These are phyloP conservation scores for Tuber aestivum DNA, from an alignment of 495 filamentous ascomycete genomes.

Conservation along the genomic window DNA sequence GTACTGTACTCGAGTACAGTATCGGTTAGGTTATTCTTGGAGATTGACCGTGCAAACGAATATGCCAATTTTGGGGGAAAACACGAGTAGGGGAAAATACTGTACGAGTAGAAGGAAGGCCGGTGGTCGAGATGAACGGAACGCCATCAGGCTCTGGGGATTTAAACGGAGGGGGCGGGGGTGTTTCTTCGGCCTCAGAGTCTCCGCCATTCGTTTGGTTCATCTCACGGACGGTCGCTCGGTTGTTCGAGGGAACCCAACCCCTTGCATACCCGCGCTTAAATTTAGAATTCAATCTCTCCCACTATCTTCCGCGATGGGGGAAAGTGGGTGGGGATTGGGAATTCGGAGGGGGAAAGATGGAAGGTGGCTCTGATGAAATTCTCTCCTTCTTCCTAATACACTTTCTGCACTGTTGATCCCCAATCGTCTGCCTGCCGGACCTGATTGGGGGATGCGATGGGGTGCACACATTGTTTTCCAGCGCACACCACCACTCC, in stretches of 20 bases:
- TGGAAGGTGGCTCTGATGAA: not conserved
- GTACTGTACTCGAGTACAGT: no score
- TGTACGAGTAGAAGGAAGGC: no score
- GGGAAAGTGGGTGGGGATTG: not conserved
- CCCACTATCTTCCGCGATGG: not conserved
- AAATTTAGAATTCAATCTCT: not conserved
- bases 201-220: not conserved
- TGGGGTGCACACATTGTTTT: not conserved
- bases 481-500: not conserved
- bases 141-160: not conserved
- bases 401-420: not conserved
- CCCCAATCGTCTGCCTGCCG: not conserved
- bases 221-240: not conserved
- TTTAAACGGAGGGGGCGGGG: not conserved
- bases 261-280: constrained; percentile 6
- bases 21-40: not conserved
- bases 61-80: no score
- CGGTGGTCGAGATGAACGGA: not conserved
- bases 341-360: not conserved
- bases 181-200: not conserved
- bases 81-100: no score
- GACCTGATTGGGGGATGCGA: not conserved
- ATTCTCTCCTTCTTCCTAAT: not conserved
- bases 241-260: not conserved
- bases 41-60: not conserved